phyloP scores from a whole-genome alignment of 805 yeast genomes.

The Pichia heedii region DNA sequence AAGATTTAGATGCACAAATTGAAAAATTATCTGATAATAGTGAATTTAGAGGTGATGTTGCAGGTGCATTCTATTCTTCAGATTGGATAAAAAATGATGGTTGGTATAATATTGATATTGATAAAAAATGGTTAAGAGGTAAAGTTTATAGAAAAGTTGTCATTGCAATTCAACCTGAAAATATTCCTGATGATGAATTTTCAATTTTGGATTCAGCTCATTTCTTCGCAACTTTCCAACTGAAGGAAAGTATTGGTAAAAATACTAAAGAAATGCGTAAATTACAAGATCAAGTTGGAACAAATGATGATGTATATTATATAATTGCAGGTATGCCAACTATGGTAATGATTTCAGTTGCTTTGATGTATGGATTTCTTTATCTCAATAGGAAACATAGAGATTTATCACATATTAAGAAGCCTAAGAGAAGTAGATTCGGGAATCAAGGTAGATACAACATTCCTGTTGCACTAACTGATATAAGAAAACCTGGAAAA shows the following conservation, averaged over 20 bases:
- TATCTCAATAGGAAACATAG: conserved; percentile 46
- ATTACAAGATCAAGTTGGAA: conserved; percentile 31
- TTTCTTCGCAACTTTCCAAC: conserved; percentile 37
- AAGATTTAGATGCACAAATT: conserved; percentile 11
- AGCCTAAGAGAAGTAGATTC: conserved; percentile 27
- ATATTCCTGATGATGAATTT: conserved; percentile 57
- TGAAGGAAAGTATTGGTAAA: conserved; percentile 47
- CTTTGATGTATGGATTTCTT: conserved; percentile 58
- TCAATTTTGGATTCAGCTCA: conserved; percentile 35
- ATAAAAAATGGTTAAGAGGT: conserved; percentile 57
- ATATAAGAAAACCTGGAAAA: conserved; percentile 20
- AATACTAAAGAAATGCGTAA: conserved; percentile 28
- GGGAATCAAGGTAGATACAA: conserved; percentile 26
- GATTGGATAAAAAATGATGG: conserved; percentile 71
- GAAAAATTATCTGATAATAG: conserved; percentile 12
- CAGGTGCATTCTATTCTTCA: conserved; percentile 47
- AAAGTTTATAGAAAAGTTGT: conserved; percentile 46
- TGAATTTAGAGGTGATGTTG: conserved; percentile 21
- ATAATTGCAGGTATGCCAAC: conserved; percentile 63
- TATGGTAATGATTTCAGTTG: conserved; percentile 47
- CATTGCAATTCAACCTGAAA: conserved; percentile 67
- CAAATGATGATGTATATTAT: conserved; percentile 39
- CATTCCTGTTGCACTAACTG: conserved; percentile 21
- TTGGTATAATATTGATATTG: conserved; percentile 48
- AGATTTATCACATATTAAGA: conserved; percentile 39